Base-by-base conservation (phyloP, 2,329 filamentous ascomycete species). In the Cladophialophora chaetospira region DNA sequence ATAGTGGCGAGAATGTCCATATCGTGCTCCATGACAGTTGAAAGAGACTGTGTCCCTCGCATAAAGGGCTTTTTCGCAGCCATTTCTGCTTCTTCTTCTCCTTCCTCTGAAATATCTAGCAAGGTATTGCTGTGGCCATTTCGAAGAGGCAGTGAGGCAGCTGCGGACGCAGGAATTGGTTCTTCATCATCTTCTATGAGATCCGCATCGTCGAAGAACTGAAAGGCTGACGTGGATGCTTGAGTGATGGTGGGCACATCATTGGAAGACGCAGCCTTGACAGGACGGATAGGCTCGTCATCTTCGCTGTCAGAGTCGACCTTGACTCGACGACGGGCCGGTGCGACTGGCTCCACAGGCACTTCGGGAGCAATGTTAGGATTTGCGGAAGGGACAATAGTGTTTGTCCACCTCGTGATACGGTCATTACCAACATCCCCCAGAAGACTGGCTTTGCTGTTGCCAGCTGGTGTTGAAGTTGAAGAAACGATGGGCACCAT, bases 261-360 rank as follows among this genome's bases (percentile, higher is more conserved):
- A 25, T 51, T 15, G 2, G 45, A 36, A 13, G 28, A 23, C 10
- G 9, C 17, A 10, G 43, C 6, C 26, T 51, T 15, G 2, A 21
- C 8, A 4, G 26, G 2, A 26, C 26, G 29, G 9, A 11, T 6
- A 26, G 44, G 36, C 23, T 52, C 58, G 19, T 57, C 58, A 17
- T 60, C 58, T 9, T 63, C 62, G 42, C 61, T 62, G 25, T 64
- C 62, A 4, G 62, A 61, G 10, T 63, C 58, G 10, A 53, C 21
- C 1, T 54, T 28, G 23, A 63, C 51, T 58, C 60, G 50, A 21
- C 58, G 58, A 13, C 55, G 54, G 25, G 29, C 28, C 3, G 52
- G 55, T 17, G 13, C 25, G 33, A 33, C 25, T 40, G 50, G 45
- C 38, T 63, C 62, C 19, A 55, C 28, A 23, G 64, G 62, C 4